Base-by-base conservation (phyloP, 2,329 filamentous ascomycete genomes). In the Colletotrichum sublineola region DNA sequence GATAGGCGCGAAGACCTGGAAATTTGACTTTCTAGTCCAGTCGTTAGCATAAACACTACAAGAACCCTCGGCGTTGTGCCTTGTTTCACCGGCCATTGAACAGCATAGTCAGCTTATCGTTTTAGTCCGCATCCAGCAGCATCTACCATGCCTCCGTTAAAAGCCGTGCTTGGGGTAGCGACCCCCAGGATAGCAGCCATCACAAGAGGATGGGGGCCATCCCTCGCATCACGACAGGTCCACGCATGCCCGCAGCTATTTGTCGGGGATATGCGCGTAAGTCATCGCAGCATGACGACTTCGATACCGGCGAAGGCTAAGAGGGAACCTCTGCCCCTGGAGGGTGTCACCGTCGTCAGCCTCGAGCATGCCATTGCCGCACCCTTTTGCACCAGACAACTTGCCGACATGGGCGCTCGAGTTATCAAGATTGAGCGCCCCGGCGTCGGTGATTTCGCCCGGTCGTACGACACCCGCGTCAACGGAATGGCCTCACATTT, bases 351-450 rank as follows among this genome's bases (percentile, higher is more conserved):
- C 0, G 85, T 89, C 9, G 83, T 88, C 31, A 86, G 85, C 52
- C 79, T 88, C 0, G 87, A 88, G 69, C 87, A 89, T 76, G 87
- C 87, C 58, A 86, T 89, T 73, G 85, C 87, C 0, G 86, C 86
- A 0, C 87, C 87, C 1, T 88, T 88, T 70, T 88, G 86, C 73
- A 88, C 87, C 0, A 81, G 87, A 0, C 87, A 89, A 63, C 81
- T 88, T 5, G 86, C 87, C 24, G 87, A 89, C 72, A 80, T 86
- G 11, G 87, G 87, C 15, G 87, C 87, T 2, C 81, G 86, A 6
- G 86, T 89, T 29, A 88, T 88, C 77, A 89, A 89, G 76, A 78
- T 89, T 29, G 87, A 89, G 74, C 83, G 87, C 0, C 87, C 86
- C 0, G 82, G 79, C 0, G 82, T 83, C 0, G 87, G 87, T 1